phyloP scores from a whole-genome alignment of 2,329 filamentous ascomycete genomes.

The Fusarium sambucinum region DNA sequence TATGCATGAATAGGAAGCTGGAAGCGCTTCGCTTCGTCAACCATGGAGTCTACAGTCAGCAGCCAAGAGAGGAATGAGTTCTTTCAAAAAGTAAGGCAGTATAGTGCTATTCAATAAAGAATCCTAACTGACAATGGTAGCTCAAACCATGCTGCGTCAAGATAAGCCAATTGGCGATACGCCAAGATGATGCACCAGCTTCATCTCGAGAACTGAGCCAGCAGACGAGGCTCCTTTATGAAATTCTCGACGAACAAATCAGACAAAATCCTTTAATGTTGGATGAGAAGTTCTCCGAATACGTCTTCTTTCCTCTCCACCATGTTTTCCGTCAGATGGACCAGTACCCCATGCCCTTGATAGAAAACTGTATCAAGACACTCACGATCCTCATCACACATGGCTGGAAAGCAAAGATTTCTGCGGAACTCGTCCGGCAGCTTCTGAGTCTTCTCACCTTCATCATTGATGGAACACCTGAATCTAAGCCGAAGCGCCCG shows the following conservation, averaged over 20 bases:
- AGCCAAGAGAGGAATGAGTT: conserved; percentile 49
- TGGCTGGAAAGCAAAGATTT: conserved; percentile 82
- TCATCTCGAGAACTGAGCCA: conserved; percentile 59
- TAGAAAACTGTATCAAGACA: conserved; percentile 83
- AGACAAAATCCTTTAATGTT: conserved; percentile 63
- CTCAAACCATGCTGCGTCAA: conserved; percentile 73
- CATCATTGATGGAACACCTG: conserved; percentile 79
- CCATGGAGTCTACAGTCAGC: conserved; percentile 46
- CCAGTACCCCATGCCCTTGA: conserved; percentile 74
- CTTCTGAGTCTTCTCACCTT: conserved; percentile 87
- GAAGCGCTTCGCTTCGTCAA: conserved; percentile 39
- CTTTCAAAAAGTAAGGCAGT: conserved; percentile 48
- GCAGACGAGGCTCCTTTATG: conserved; percentile 60
- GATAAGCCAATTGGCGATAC: conserved; percentile 69
- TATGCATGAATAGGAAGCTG: conserved; percentile 38
- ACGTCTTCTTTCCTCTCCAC: conserved; percentile 92
- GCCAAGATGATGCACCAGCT: conserved; percentile 58
- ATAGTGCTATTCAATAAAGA: not conserved
- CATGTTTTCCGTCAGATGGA: conserved; percentile 85
- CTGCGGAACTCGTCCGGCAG: conserved; percentile 81
- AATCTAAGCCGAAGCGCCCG: conserved; percentile 57
- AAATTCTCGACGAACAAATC: conserved; percentile 60
- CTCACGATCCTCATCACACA: conserved; percentile 78
- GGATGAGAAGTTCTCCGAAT: conserved; percentile 89
- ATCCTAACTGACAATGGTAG: conserved; percentile 53